phyloP scores from a whole-genome alignment of 768 basidiomycete species.

The Hypsizygus marmoreus region DNA sequence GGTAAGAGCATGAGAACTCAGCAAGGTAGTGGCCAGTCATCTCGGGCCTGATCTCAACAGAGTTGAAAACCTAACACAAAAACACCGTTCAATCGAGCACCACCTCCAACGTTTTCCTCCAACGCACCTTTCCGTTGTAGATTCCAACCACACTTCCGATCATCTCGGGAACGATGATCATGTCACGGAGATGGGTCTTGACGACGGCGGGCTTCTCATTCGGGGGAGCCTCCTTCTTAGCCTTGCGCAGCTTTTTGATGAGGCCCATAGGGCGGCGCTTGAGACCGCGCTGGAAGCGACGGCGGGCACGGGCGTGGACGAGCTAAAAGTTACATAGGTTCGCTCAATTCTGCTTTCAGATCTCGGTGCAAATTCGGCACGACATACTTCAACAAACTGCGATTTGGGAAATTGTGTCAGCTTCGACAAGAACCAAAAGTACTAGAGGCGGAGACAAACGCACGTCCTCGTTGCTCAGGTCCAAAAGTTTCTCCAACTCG shows the following conservation, averaged over 20 bases:
- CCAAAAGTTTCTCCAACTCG: constrained; percentile 97
- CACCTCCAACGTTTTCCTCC: neutral
- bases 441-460: constrained; percentile 29
- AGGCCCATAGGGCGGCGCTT: constrained; percentile 98
- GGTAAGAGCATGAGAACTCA: constrained; percentile 96
- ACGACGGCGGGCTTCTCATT: constrained; percentile 99
- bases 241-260: constrained; percentile 99
- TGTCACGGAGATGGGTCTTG: constrained; percentile 98
- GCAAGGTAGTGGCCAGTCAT: constrained; percentile 99
- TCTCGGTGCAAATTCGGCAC: constrained; percentile 22
- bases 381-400: constrained; percentile 79
- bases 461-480: constrained; percentile 94
- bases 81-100: constrained; percentile 2
- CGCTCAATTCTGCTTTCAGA: constrained; percentile 1
- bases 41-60: constrained; percentile 99
- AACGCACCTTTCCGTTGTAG: constrained; percentile 91
- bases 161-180: constrained; percentile 99
- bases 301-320: constrained; percentile 97
- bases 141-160: constrained; percentile 98
- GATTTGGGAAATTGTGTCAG: constrained; percentile 3
- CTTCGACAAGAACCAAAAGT: neutral
- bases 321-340: constrained; percentile 49
- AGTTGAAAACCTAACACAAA: constrained; percentile 75
- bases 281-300: constrained; percentile 98
- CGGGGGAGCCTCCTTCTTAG: constrained; percentile 98